Conservation (phyloP, 1,139 yeast species). For the Suhomyces kunorum region DNA sequence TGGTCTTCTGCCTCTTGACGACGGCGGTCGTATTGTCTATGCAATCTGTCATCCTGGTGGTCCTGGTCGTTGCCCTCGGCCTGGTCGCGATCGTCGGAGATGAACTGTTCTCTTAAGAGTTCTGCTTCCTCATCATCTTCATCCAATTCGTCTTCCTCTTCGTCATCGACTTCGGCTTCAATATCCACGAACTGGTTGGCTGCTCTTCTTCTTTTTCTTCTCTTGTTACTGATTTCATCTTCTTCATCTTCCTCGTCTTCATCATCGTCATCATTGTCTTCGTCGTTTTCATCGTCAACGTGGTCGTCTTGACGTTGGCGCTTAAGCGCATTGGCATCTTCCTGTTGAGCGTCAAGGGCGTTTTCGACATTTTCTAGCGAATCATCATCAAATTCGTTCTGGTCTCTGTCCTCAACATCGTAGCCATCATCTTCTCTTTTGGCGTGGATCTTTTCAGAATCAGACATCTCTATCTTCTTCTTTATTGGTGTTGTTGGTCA, state of each 20-base stretch:
- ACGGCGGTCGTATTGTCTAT: conserved; percentile 88
- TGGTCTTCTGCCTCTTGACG: conserved; percentile 89
- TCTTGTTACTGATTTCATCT: conserved; percentile 47
- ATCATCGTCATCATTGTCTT: conserved; percentile 28
- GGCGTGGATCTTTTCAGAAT: conserved; percentile 10
- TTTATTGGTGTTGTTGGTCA: conserved; percentile 7
- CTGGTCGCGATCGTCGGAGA: conserved; percentile 70
- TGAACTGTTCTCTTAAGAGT: conserved; percentile 77
- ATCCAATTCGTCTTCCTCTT: conserved; percentile 86
- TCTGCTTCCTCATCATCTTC: conserved; percentile 94
- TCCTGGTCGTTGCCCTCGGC: conserved; percentile 49
- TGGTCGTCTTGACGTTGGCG: conserved; percentile 16
- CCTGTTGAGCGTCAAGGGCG: conserved; percentile 13
- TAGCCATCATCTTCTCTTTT: conserved; percentile 18
- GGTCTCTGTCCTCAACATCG: conserved; percentile 34
- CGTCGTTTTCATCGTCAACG: conserved; percentile 16
- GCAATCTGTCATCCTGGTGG: conserved; percentile 65
- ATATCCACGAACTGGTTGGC: conserved; percentile 95
- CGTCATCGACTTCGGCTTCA: conserved; percentile 98
- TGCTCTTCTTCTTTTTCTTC: conserved; percentile 65
- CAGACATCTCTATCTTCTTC: conserved; percentile 11
- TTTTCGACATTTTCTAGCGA: conserved; percentile 14
- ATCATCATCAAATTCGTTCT: conserved; percentile 51
- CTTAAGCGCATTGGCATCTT: conserved; percentile 8
- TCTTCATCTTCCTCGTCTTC: conserved; percentile 66